Evolutionary conservation across 768 basidiomycete species (phyloP).

Genomic region (Clitopilus hobsonii): DNA sequence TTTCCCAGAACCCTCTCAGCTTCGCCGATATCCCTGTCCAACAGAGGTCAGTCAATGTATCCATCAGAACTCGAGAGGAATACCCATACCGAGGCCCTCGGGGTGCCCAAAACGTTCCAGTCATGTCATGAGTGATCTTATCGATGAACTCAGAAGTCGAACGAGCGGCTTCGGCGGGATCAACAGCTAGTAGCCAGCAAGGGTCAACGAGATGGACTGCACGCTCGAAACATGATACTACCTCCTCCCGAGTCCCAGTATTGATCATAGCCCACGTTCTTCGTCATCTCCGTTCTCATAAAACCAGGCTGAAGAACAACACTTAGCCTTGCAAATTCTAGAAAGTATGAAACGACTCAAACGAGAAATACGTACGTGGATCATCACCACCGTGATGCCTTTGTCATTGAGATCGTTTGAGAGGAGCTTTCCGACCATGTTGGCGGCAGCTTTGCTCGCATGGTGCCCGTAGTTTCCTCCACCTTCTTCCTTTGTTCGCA

Average conservation of each 20-base stretch:
- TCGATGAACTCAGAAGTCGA: constrained; percentile 33
- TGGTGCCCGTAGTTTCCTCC: constrained; percentile 48
- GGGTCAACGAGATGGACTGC: not conserved
- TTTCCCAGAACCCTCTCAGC: constrained; percentile 35
- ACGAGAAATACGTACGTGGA: constrained; percentile 30
- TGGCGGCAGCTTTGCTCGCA: constrained; percentile 41
- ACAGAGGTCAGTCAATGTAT: not conserved
- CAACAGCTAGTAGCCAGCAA: constrained; percentile 25
- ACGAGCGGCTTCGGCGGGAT: constrained; percentile 35
- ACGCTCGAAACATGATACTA: constrained; percentile 3
- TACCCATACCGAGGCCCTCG: constrained; percentile 30
- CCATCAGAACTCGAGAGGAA: not conserved
- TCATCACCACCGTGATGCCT: constrained; percentile 34
- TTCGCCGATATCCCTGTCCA: constrained; percentile 36
- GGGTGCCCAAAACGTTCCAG: constrained; percentile 43
- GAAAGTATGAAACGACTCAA: not conserved
- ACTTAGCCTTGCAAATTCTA: not conserved
- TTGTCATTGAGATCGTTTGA: constrained; percentile 32
- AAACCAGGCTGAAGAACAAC: constrained; percentile 35
- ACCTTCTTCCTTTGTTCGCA: constrained; percentile 39
- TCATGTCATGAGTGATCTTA: constrained; percentile 24
- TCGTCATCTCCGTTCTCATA: constrained; percentile 43
- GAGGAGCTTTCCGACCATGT: constrained; percentile 43
- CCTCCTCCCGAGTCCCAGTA: constrained; percentile 41
- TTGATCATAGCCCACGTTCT: constrained; percentile 36